A percentile compares a stretch with the other conserved stretches of the same genome.
Evolutionary conservation across 2,329 filamentous ascomycete species (phyloP).

Genomic region (Sporothrix mexicana): DNA sequence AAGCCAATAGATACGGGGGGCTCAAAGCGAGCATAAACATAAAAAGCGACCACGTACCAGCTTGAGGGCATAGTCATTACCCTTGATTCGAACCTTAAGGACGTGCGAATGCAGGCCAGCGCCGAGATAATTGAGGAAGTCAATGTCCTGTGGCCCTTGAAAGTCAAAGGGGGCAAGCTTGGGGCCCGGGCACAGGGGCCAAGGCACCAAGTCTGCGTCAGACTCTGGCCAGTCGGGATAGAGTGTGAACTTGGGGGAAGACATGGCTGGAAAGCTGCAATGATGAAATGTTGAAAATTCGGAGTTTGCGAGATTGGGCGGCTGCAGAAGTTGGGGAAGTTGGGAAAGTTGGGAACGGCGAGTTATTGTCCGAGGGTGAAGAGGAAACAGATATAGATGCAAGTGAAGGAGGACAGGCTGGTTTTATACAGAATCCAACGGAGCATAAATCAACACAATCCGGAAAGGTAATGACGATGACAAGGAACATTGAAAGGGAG

Average conservation of each 20-base stretch:
- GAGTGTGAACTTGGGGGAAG: background rate
- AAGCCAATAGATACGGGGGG: too few relatives aligned
- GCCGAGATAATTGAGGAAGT: constrained; percentile 11
- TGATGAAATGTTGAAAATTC: too few relatives aligned
- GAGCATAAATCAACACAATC: background rate
- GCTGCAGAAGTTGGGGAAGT: too few relatives aligned
- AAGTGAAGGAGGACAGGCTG: background rate
- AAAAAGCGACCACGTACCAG: background rate
- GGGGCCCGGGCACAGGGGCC: constrained; percentile 11
- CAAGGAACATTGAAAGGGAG: background rate
- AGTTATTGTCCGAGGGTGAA: background rate
- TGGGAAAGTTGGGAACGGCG: background rate
- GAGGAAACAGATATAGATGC: background rate
- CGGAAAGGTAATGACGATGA: background rate
- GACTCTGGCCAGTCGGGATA: constrained; percentile 8
- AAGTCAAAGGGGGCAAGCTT: constrained; percentile 17
- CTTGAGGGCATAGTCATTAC: background rate
- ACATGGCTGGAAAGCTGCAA: background rate
- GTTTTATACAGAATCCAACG: too few relatives aligned
- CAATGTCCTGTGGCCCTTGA: constrained; percentile 1
- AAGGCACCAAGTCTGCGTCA: background rate
- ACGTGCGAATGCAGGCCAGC: constrained; percentile 9
- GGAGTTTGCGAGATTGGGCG: too few relatives aligned
- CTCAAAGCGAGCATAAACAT: background rate
- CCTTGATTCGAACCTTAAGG: constrained; percentile 10